Evolutionary conservation across 2,329 filamentous ascomycete species (phyloP), one percentile per base, ranked within the genome.

Genomic region (Ilyonectria robusta): DNA sequence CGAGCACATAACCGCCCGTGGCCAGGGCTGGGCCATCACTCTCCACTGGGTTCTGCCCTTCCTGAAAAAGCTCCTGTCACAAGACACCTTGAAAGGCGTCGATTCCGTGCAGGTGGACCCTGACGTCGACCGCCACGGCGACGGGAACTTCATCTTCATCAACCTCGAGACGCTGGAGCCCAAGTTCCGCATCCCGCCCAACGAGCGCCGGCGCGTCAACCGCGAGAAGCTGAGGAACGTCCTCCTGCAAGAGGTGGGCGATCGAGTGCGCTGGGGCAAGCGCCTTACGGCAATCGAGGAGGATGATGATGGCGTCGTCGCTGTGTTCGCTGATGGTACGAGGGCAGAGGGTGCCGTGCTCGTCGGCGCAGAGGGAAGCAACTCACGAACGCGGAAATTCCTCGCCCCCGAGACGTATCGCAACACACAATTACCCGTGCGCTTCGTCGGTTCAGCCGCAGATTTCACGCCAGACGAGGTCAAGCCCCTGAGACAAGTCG

Each of bases 11-110:
- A 72, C 75, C 54, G 69, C 71, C 21, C 79, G 79, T 21, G 65
- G 68, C 3, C 84, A 85, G 46, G 88, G 88, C 54, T 91, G 88
- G 89, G 88, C 86, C 47, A 81, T 91, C 57, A 90, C 88, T 2
- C 76, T 91, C 37, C 87, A 91, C 72, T 91, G 88, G 88, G 85
- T 82, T 21, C 79, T 89, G 13, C 76, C 71, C 2, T 78, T 73
- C 40, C 69, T 79, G 10, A 56, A 60, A 17, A 62, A 77, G 62
- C 66, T 78, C 15, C 60, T 78, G 2, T 75, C 75, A 21, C 62
- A 62, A 6, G 64, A 67, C 8, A 76, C 75, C 1, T 44, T 77
- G 6, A 62, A 58, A 3, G 67, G 63, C 10, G 55, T 79, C 21
- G 75, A 79, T 37, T 62, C 66, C 13, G 74, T 72, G 46, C 77